Percentiles rank a stretch among this genome's conserved stretches.
These are phyloP conservation scores for Forsythia viridissima DNA, from an alignment of 257 asterid genomes.

Conservation along the genomic window DNA sequence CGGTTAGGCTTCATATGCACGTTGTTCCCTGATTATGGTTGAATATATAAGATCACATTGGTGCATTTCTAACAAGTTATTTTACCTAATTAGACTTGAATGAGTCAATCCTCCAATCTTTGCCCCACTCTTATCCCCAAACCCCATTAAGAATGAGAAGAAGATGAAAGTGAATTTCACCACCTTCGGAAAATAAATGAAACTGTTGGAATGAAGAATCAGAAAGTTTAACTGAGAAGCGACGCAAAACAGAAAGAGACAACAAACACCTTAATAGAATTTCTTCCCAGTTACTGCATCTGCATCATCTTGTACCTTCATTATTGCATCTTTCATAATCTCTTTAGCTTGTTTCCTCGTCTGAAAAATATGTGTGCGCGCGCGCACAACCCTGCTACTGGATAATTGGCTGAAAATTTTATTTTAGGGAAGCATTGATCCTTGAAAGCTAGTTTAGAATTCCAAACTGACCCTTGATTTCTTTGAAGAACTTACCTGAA, in stretches of 20 bases:
- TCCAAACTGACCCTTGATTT: neutral
- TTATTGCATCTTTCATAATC: neutral
- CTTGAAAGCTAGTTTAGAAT: neutral
- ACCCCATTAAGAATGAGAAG: slow-evolving; percentile 10
- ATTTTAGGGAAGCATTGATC: neutral
- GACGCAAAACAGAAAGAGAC: neutral
- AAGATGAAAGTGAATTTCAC: neutral
- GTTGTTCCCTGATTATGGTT: slow-evolving; percentile 35
- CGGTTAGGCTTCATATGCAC: slow-evolving; percentile 44
- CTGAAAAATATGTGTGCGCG: neutral
- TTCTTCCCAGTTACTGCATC: neutral
- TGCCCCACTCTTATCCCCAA: neutral
- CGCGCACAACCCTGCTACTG: neutral
- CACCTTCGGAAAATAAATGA: neutral
- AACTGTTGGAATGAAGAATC: neutral
- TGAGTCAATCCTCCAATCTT: neutral
- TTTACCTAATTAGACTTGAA: slow-evolving; percentile 8
- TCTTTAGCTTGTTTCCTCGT: neutral
- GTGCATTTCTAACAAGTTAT: slow-evolving; percentile 20
- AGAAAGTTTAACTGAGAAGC: neutral
- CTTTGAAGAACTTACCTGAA: neutral
- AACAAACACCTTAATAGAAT: neutral
- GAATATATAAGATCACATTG: neutral
- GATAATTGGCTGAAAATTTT: too few species aligned
- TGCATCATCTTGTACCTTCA: slow-evolving; percentile 13